phyloP scores from a whole-genome alignment of 2,329 filamentous ascomycete species.

The Raffaelea albimanens region DNA sequence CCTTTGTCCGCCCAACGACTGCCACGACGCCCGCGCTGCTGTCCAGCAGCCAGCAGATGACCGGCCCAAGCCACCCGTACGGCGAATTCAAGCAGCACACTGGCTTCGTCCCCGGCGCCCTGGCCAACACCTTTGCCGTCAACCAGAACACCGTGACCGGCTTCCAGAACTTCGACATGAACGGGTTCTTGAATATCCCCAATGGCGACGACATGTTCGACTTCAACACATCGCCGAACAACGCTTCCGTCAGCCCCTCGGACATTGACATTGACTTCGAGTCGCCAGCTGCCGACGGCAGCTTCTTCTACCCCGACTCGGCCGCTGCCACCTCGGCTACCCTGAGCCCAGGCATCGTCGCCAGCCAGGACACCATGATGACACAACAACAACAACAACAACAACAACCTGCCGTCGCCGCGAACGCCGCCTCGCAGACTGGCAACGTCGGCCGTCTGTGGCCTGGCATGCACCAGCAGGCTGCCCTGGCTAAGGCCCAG shows the following conservation, averaged over 20 bases:
- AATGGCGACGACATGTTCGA: conserved; percentile 61
- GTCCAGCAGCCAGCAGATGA: conserved; percentile 48
- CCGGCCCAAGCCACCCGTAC: conserved; percentile 88
- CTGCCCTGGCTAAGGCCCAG: conserved; percentile 65
- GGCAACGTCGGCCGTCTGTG: conserved; percentile 65
- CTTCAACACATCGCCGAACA: conserved; percentile 59
- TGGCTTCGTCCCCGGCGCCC: conserved; percentile 75
- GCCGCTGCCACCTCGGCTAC: conserved; percentile 19
- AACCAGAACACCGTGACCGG: conserved; percentile 52
- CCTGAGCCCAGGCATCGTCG: conserved; percentile 42
- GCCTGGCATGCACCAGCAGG: conserved; percentile 90
- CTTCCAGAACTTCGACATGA: conserved; percentile 38
- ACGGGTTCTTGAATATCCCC: conserved; percentile 39
- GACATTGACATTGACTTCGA: conserved; percentile 65
- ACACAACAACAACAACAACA: conserved; percentile 25
- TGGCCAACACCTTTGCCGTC: conserved; percentile 70
- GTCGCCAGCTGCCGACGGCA: conserved; percentile 41
- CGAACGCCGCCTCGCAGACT: conserved; percentile 29
- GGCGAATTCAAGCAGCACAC: conserved; percentile 94
- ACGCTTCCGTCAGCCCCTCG: conserved; percentile 47
- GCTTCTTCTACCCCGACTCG: conserved; percentile 49
- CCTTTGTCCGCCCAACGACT: conserved; percentile 34
- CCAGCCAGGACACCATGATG: conserved; percentile 46
- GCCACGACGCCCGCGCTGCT: conserved; percentile 38
- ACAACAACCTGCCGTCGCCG: conserved; percentile 32